Evolutionary conservation across 805 yeast genomes (phyloP), one percentile per base, ranked within the genome.

Genomic region (Starmerella riodocensis): DNA sequence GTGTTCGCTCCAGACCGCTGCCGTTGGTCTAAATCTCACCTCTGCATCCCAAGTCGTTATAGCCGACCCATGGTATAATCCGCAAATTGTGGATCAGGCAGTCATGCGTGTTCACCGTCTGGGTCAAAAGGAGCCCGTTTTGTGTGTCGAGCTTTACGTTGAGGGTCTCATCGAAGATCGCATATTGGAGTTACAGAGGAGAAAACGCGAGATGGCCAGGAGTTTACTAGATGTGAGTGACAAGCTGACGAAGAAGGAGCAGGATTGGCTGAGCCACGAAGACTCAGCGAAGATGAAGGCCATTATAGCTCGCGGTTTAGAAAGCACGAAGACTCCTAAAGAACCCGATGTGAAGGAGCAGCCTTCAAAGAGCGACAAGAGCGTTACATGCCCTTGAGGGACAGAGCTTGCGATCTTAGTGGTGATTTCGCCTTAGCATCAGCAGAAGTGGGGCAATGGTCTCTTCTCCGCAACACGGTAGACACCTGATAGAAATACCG

Each of bases 31-130:
- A 34, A 67, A 67, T 42, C 50, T 67, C 34, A 62, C 65, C 1
- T 41, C 53, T 22, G 72, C 72, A 5, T 61, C 63, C 18, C 60
- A 60, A 29, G 70, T 67, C 12, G 49, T 67, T 1, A 41, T 67
- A 32, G 37, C 58, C 7, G 71, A 67, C 40, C 69, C 70, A 6
- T 67, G 71, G 70, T 67, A 71, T 71, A 68, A 69, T 49, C 73
- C 71, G 16, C 66, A 66, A 58, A 55, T 69, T n/a, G 59, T 54
- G 2, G 70, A 64, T 42, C 74, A 69, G 44, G 74, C 74, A 1
- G 61, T 70, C 39, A 73, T 67, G 41, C 58, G 73, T 20, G 73
- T 67, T 8, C 70, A 69, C 48, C 57, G 73, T 7, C 54, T 69
- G 9, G 73, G 73, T 3, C 73, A 69, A 46, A 62, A 58, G 4